Conservation (phyloP, 192 early-diverging fungal species). For the Rhizophagus clarus region DNA sequence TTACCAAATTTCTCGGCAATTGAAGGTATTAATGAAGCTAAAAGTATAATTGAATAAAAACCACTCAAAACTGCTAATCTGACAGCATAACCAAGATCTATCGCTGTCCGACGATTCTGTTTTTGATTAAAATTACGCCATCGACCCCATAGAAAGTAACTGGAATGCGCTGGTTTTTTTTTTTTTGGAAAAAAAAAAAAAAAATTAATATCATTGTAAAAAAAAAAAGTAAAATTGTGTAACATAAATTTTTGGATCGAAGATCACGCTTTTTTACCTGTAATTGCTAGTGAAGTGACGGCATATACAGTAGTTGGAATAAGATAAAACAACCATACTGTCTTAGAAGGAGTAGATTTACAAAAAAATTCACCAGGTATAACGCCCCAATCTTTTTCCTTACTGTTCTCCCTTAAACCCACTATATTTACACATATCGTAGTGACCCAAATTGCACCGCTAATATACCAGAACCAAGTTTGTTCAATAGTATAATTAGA, state of each 20-base stretch:
- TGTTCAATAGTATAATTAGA: background rate
- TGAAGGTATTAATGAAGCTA: background rate
- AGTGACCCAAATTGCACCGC: background rate
- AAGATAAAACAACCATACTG: background rate
- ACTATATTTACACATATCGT: background rate
- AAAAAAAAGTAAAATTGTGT: background rate
- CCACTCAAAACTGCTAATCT: conserved; percentile 1
- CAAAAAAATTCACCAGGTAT: background rate
- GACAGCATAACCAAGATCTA: conserved; percentile 3
- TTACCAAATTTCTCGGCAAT: background rate
- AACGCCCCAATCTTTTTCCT: background rate
- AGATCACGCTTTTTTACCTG: background rate
- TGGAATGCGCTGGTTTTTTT: background rate
- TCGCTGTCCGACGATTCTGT: conserved; percentile 1
- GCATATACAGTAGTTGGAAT: background rate
- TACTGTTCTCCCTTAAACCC: background rate
- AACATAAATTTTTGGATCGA: too few species aligned
- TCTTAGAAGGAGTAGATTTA: background rate
- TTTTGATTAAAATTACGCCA: conserved; percentile 9
- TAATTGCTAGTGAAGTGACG: background rate
- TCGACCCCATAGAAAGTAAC: background rate
- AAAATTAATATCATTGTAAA: too few species aligned
- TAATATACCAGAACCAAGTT: conserved; percentile 3
- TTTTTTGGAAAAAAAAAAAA: background rate
- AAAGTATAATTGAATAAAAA: background rate